phyloP scores from a whole-genome alignment of 805 yeast genomes.

The Candida broadrunensis region DNA sequence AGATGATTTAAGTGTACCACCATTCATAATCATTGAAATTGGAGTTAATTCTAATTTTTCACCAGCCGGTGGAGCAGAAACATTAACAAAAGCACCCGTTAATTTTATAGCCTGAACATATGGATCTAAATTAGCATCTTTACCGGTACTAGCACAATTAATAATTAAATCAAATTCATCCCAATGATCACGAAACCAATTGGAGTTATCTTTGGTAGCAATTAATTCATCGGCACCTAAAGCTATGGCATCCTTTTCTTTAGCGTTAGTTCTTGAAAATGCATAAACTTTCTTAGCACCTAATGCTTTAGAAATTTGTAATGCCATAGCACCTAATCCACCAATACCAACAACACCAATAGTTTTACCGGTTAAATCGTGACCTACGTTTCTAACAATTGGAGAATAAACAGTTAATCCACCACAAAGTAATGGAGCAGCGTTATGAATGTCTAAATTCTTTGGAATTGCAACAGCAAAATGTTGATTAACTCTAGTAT shows the following conservation, averaged over 20 bases:
- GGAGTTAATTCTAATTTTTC: constrained; percentile 20
- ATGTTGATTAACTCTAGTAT: constrained; percentile 37
- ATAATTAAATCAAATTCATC: constrained; percentile 49
- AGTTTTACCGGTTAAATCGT: constrained; percentile 22
- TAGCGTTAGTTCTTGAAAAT: constrained; percentile 22
- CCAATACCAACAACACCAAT: constrained; percentile 66
- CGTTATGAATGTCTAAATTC: constrained; percentile 30
- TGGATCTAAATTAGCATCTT: constrained; percentile 45
- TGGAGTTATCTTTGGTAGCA: constrained; percentile 49
- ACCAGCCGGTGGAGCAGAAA: constrained; percentile 23
- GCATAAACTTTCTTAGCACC: constrained; percentile 57
- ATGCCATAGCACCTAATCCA: constrained; percentile 65
- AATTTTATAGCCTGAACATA: constrained; percentile 35
- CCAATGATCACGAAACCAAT: constrained; percentile 30
- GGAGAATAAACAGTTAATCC: constrained; percentile 56
- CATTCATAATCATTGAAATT: constrained; percentile 19
- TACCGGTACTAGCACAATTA: constrained; percentile 51
- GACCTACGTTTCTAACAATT: constrained; percentile 36
- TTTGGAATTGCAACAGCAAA: constrained; percentile 50
- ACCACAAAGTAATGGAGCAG: constrained; percentile 55
- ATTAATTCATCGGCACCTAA: constrained; percentile 31
- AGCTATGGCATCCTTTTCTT: constrained; percentile 23
- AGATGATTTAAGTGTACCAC: constrained; percentile 25
- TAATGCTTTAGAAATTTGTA: constrained; percentile 56
- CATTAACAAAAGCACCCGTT: constrained; percentile 21